These are phyloP conservation scores for Ananas comosus DNA, from an alignment of 176 grass and related monocot genomes.

Conservation along the genomic window DNA sequence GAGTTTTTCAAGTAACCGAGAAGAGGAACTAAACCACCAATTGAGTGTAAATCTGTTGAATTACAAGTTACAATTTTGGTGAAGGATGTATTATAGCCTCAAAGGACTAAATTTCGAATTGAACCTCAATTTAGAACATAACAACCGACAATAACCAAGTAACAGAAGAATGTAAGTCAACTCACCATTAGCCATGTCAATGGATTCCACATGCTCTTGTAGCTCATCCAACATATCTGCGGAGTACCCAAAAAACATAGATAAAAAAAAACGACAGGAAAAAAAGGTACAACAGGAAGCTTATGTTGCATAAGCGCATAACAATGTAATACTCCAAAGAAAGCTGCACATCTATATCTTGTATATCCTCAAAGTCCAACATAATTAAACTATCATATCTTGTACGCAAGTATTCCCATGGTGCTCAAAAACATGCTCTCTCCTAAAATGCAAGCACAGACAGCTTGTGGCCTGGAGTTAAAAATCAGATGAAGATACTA, in stretches of 20 bases:
- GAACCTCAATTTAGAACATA: background rate
- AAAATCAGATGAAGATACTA: too few species aligned
- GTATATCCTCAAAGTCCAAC: too few species aligned
- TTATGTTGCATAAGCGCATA: too few species aligned
- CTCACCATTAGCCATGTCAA: slow-evolving; percentile 43
- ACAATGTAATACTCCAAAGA: too few species aligned
- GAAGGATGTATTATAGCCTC: background rate
- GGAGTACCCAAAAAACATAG: slow-evolving; percentile 14
- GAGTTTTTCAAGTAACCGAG: slow-evolving; percentile 70
- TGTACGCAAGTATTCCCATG: too few species aligned
- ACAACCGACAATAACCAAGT: background rate
- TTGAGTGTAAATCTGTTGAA: slow-evolving; percentile 62
- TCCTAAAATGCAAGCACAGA: too few species aligned
- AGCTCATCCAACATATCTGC: slow-evolving; percentile 40
- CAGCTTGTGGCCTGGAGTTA: too few species aligned
- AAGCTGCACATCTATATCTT: too few species aligned
- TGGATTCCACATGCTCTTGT: slow-evolving; percentile 47
- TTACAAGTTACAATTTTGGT: background rate
- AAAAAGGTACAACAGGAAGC: background rate
- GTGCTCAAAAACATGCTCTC: too few species aligned
- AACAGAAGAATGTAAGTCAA: background rate
- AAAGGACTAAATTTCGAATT: background rate
- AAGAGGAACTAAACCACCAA: slow-evolving; percentile 80
- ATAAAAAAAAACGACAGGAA: background rate
- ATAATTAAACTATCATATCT: too few species aligned